These are phyloP conservation scores for Penicillium psychrofluorescens DNA, from an alignment of 495 filamentous ascomycete species.

Conservation along the genomic window DNA sequence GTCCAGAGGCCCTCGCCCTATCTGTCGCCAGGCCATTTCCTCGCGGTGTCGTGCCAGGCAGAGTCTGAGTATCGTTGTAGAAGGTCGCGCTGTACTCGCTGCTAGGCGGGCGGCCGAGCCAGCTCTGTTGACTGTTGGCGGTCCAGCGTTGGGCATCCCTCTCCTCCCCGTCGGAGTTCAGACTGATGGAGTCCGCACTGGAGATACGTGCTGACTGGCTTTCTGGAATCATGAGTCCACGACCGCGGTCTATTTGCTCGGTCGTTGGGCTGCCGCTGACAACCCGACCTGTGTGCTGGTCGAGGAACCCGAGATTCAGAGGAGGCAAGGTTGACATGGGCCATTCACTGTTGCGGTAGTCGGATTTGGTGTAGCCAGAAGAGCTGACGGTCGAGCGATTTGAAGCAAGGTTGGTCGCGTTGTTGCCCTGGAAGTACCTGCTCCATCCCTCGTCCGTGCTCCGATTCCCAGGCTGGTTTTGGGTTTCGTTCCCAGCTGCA, in stretches of 20 bases:
- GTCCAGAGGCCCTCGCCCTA: constrained; percentile 18
- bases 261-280: constrained; percentile 62
- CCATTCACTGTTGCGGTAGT: constrained; percentile 34
- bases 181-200: constrained; percentile 49
- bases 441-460: constrained; percentile 52
- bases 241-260: constrained; percentile 34
- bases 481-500: too few relatives aligned
- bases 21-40: background rate
- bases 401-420: constrained; percentile 31
- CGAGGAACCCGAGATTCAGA: constrained; percentile 30
- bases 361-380: constrained; percentile 24
- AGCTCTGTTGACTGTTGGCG: constrained; percentile 34
- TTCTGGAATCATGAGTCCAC: constrained; percentile 40
- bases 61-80: constrained; percentile 32
- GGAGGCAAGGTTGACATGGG: constrained; percentile 28
- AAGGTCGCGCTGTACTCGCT: constrained; percentile 55
- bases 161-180: constrained; percentile 44
- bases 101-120: constrained; percentile 46
- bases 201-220: constrained; percentile 59
- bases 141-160: constrained; percentile 42
- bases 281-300: constrained; percentile 46
- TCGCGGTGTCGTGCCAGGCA: constrained; percentile 12
- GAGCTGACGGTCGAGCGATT: constrained; percentile 18
- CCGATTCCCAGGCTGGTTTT: constrained; percentile 34
- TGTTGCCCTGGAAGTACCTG: constrained; percentile 51